Base-by-base conservation (phyloP, 129 eudicot species). In the Mikania micrantha region DNA sequence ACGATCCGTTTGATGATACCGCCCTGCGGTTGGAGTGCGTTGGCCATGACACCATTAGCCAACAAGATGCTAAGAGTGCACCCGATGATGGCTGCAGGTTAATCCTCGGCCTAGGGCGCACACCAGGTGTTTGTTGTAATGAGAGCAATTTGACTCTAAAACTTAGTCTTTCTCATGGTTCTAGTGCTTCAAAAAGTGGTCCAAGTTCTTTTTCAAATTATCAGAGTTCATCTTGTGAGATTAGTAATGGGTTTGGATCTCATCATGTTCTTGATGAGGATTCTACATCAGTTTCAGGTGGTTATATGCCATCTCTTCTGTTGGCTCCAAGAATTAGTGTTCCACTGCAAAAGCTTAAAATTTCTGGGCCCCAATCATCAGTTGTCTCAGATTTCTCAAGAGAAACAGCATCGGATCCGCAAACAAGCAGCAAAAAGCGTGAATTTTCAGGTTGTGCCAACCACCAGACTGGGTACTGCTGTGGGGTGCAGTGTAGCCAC, bases 41-140 rank as follows among this genome's bases (percentile, higher is more conserved):
- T 56, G 92, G 97, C 40, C 69, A 81, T 68, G 79, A 79, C 44
- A 67, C 67, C 69, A 15, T n/a, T 27, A 57, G 38, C 52, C 61
- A 48, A 57, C 78, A 42, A 48, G 44, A 52, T 36, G 39, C 44
- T 35, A 67, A 66, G 66, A 78, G 61, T 60, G 58, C 80, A 16
- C 70, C 79, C 29, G 81, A 84, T 71, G 85, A 86, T 77, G 90
- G 90, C 13, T 77, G 85, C 76, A 61, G 79, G 62, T 77, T 93
- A 85, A 96, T 93, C 3, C 88, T 93, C 47, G 96, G 98, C 11
- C 73, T 88, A 67, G 98, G 98, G 29, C 95, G 96, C 0, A 81
- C 95, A 0, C 83, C 95, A 20, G 76, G 78, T 41, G 27, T 44
- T 35, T 82, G 66, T 57, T 79, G 82, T 1, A 71, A 74, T 57